phyloP scores from a whole-genome alignment of 306 rosid species.

The Lotus japonicus region DNA sequence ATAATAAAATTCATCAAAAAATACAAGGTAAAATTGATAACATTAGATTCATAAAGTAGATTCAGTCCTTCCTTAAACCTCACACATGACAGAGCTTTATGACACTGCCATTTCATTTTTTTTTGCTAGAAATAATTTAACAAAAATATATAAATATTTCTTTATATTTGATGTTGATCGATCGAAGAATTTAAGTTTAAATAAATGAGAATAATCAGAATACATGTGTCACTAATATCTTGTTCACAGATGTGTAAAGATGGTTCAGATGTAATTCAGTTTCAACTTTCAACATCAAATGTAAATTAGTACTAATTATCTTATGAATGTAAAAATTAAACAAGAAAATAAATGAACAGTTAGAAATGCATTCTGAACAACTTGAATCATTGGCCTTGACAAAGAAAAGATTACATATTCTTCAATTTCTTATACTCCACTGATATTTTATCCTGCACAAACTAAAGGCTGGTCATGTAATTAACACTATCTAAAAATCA shows the following conservation, averaged over 20 bases:
- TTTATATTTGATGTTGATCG: too few relatives aligned
- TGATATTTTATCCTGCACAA: constrained; percentile 9
- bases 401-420: constrained; percentile 8
- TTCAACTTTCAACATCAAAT: neutral
- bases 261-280: neutral
- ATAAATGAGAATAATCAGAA: neutral
- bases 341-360: neutral
- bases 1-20: too few relatives aligned
- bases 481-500: neutral
- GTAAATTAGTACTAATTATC: neutral
- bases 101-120: too few relatives aligned
- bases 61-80: too few relatives aligned
- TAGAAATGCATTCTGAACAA: constrained; percentile 1
- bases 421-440: neutral
- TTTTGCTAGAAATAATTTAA: too few relatives aligned
- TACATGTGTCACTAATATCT: neutral
- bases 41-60: too few relatives aligned
- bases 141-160: too few relatives aligned
- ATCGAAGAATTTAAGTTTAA: too few relatives aligned
- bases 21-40: too few relatives aligned
- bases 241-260: neutral
- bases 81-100: too few relatives aligned
- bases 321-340: neutral
- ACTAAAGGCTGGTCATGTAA: neutral
- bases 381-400: constrained; percentile 6